Base-by-base conservation (phyloP, 441 rosid genomes). In the Capsella rubella region DNA sequence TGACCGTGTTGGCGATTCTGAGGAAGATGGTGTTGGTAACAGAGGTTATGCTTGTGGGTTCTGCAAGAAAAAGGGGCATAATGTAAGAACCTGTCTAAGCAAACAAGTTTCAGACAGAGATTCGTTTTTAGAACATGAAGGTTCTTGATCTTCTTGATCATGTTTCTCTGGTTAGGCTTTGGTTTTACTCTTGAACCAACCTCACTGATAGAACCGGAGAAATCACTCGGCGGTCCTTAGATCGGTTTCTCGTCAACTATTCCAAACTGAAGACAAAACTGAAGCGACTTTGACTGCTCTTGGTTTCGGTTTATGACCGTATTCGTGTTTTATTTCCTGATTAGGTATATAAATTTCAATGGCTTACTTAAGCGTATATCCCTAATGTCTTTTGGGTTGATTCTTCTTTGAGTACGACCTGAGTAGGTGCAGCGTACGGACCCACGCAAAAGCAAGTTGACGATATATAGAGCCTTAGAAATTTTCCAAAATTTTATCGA, bases 1-100 rank as follows among this genome's bases (percentile, higher is more conserved):
- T 3, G 47, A 34, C 34, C 0, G 14, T 56, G 58, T 53, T 66
- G 46, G 10, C 3, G 67, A 64, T 72, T 54, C 69, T 39, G 64
- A 1, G 0, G 29, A 37, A 7, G 63, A 58, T 43, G 45, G 35
- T 68, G 69, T 45, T 83, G 53, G 42, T 15, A 78, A 67, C 43
- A 79, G 84, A 73, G 27, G 10, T 9, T 84, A 81, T 78, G 71
- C 81, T 15, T 90, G 98, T 78, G 69, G 82, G 43, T 69, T 83
- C 27, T 93, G 97, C 70, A 55, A 67, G 73, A 67, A 64, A 67
- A 64, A 70, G 43, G 89, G 97, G 42, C 91, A 93, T 64, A 89
- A 86, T 70, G 55, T 57, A 31, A 82, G 90, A 82, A 87, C 86
- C 11, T 90, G 95, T 77, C 85, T 84, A 45, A 53, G 67, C 35